Evolutionary conservation across 345 rosid species (phyloP).

Genomic region (Gossypium longicalyx): DNA sequence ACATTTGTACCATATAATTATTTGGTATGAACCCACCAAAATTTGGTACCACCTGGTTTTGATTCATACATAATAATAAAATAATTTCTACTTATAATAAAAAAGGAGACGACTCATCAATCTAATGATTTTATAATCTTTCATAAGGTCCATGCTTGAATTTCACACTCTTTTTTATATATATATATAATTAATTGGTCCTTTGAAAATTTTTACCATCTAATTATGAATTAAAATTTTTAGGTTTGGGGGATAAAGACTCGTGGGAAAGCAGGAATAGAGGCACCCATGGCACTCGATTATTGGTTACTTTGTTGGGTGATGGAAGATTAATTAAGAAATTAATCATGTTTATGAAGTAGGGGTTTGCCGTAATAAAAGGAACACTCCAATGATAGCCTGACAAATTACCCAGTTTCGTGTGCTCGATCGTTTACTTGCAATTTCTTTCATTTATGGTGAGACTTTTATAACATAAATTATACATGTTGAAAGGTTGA

Average conservation of each 20-base stretch:
- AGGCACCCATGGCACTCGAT: constrained; percentile 16
- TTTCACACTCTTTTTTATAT: background rate
- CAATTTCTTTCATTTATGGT: no score
- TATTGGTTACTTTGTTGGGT: constrained; percentile 27
- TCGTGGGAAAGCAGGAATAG: background rate
- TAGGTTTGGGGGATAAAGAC: constrained; percentile 9
- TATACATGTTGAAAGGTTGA: no score
- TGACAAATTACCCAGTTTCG: constrained; percentile 24
- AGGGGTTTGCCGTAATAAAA: constrained; percentile 16
- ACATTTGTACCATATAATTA: background rate
- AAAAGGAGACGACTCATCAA: background rate
- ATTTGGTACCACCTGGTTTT: no score
- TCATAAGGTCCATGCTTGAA: constrained; percentile 6
- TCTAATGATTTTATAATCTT: constrained; percentile 2
- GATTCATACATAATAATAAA: no score
- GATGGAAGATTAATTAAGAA: constrained; percentile 16
- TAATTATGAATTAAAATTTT: no score
- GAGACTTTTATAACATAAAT: no score
- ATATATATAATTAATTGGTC: background rate
- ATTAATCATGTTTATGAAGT: constrained; percentile 8
- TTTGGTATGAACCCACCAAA: background rate
- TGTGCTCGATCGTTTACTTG: constrained; percentile 3
- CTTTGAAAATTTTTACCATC: no score
- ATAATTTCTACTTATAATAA: background rate
- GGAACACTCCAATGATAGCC: constrained; percentile 38